Conservation (phyloP, 306 rosid genomes). For the Sechiopsis laciniata region DNA sequence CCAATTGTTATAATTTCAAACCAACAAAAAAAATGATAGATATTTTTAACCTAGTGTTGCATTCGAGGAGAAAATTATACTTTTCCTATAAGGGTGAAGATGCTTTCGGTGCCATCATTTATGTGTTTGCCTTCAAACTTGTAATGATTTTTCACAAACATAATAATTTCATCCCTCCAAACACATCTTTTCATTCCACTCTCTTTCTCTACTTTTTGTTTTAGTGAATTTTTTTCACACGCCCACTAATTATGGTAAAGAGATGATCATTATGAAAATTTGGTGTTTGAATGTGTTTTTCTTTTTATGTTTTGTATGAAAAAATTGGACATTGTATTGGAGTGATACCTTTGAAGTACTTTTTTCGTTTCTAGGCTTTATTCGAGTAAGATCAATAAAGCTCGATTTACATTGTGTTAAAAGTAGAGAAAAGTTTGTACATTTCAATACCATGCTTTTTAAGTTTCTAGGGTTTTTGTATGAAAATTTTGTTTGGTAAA, state of each 20-base stretch:
- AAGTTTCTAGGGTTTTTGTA: no score
- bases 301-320: neutral
- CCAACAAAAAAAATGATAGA: no score
- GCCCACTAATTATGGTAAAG: slow-evolving; percentile 14
- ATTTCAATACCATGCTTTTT: no score
- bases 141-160: slow-evolving; percentile 14
- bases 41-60: neutral
- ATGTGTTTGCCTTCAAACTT: slow-evolving; percentile 12
- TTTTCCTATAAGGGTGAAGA: neutral
- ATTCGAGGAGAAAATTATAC: slow-evolving; percentile 1
- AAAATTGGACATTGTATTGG: neutral
- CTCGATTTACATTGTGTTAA: no score
- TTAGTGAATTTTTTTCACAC: neutral
- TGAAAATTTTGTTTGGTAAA: no score
- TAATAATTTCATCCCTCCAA: neutral
- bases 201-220: no score
- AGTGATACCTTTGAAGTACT: neutral
- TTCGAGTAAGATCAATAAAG: no score
- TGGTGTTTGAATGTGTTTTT: neutral
- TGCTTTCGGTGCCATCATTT: slow-evolving; percentile 28
- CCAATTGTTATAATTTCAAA: no score
- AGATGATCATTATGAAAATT: neutral
- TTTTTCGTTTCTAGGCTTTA: no score
- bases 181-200: neutral
- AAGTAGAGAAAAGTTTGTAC: no score